A percentile compares a stretch with the other conserved stretches of the same genome.
phyloP scores from a whole-genome alignment of 345 rosid species.

The Bretschneidera sinensis region DNA sequence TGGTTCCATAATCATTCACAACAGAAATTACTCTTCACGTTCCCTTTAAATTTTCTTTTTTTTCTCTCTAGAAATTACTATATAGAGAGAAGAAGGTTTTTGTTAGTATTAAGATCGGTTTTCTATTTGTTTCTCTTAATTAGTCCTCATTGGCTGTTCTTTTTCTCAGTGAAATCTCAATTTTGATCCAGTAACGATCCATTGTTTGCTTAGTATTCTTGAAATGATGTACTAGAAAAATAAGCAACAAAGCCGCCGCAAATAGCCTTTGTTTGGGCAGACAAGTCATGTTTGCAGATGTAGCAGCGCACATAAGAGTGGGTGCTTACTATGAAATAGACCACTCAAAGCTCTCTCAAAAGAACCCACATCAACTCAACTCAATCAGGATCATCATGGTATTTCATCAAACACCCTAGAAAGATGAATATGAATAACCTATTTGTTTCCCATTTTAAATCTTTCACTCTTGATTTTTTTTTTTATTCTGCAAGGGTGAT shows the following conservation, averaged over 20 bases:
- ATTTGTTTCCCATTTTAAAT: neutral
- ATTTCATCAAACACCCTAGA: neutral
- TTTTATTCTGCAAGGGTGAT: neutral
- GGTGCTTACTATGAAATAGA: constrained; percentile 76
- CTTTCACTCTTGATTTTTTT: constrained; percentile 4
- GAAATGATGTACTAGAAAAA: constrained; percentile 22
- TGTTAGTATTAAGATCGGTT: too few relatives aligned
- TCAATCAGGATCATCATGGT: constrained; percentile 69
- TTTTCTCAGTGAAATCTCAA: too few relatives aligned
- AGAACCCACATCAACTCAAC: constrained; percentile 55
- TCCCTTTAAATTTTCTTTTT: neutral
- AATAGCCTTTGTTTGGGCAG: constrained; percentile 7
- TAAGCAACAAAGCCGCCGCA: constrained; percentile 20
- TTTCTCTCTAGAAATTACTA: too few relatives aligned
- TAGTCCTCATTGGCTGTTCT: too few relatives aligned
- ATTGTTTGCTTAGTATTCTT: neutral
- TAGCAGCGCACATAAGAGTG: constrained; percentile 50
- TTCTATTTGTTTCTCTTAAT: too few relatives aligned
- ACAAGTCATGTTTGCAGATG: constrained; percentile 20
- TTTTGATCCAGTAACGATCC: too few relatives aligned
- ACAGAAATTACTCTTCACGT: neutral
- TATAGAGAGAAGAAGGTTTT: too few relatives aligned
- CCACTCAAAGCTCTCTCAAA: constrained; percentile 45
- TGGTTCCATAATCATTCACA: neutral
- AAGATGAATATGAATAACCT: neutral